Evolutionary conservation across 2,329 filamentous ascomycete genomes (phyloP), one percentile per base, ranked within the genome.

Genomic region (Fusarium sp.): DNA sequence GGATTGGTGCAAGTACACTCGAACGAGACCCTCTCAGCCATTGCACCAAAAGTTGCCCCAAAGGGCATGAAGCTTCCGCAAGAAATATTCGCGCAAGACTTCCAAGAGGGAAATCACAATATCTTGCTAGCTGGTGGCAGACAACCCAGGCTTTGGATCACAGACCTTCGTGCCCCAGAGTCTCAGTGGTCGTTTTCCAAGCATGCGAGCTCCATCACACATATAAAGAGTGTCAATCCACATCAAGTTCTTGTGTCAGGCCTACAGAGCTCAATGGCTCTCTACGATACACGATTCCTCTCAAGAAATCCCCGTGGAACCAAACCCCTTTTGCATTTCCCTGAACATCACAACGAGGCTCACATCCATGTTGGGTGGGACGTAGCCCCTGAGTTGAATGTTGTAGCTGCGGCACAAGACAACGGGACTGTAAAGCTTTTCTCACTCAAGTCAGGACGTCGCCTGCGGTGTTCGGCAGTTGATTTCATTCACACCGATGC

Each of bases 271-370:
- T 79, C 73, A 55, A 85, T 90, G 79, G 80, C 80, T 2, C 77
- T 89, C 7, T 90, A 89, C 71, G 89, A 91, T 66, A 65, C 86
- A 32, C 86, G 89, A 3, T 87, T 82, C 68, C 54, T 72, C 23
- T 58, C 46, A 43, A 41, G 55, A 41, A 63, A 62, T 7, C 46
- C 69, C 3, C 72, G 73, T 54, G 66, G 72, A 8, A 73, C 77
- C 1, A 65, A 50, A 7, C 82, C 87, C 0, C 71, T 87, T 3
- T 73, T 89, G 11, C 55, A 55, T 1, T 89, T 90, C 61, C 78
- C 81, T 0, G 80, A 75, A 4, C 88, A 88, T 75, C 73, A 74
- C 30, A 90, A 90, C 72, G 74, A 75, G 0, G 83, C 83, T 1
- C 82, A 83, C 45, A 76, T 84, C 43, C 76, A 83, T 20, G 80